Conservation (phyloP, 345 rosid species). For the Hibiscus syriacus region DNA sequence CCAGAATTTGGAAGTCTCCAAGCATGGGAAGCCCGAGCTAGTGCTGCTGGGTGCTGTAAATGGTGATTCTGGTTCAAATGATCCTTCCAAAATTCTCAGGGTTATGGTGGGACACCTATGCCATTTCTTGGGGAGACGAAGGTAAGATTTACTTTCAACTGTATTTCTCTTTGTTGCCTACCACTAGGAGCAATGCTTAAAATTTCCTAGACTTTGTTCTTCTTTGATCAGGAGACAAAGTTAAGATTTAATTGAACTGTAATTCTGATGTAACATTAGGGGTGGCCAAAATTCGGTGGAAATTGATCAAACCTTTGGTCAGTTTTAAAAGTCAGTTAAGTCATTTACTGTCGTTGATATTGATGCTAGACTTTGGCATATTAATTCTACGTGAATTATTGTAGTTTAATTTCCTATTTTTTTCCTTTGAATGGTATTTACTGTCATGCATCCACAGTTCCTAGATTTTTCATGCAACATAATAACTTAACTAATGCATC, state of each 20-base stretch:
- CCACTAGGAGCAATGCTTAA: constrained; percentile 5
- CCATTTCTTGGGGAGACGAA: constrained; percentile 83
- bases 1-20: constrained; percentile 74
- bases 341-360: background rate
- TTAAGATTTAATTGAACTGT: no score
- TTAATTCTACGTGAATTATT: background rate
- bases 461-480: background rate
- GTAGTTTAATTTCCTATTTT: background rate
- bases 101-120: constrained; percentile 81
- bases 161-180: constrained; percentile 1
- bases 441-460: background rate
- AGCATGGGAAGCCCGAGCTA: constrained; percentile 91
- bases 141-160: constrained; percentile 29
- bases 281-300: no score
- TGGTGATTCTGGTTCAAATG: constrained; percentile 59
- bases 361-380: background rate
- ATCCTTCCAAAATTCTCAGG: constrained; percentile 64
- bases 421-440: background rate
- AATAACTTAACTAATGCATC: background rate
- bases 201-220: no score
- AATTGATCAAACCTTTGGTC: no score
- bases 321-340: no score
- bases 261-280: background rate
- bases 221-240: no score
- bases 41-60: constrained; percentile 47